These are phyloP conservation scores for Aristolochia californica DNA, from an alignment of 164 flowering plant species.

Conservation along the genomic window DNA sequence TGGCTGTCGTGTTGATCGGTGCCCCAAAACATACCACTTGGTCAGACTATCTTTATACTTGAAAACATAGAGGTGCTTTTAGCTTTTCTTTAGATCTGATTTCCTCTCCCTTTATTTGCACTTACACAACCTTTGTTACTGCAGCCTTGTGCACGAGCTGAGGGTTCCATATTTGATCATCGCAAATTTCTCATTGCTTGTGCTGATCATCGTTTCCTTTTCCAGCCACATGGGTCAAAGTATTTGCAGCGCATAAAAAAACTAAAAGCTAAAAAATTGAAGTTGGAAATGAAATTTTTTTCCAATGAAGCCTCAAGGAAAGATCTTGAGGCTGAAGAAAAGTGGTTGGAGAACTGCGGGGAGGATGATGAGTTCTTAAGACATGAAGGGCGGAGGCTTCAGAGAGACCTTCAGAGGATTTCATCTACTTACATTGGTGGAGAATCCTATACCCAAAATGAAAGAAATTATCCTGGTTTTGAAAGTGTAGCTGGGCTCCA, in stretches of 20 bases:
- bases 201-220: slow-evolving; percentile 70
- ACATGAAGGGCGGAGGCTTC: slow-evolving; percentile 94
- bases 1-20: slow-evolving; percentile 97
- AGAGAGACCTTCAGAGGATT: slow-evolving; percentile 83
- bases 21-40: slow-evolving; percentile 96
- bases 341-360: slow-evolving; percentile 96
- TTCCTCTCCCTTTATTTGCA: slow-evolving; percentile 4
- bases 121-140: slow-evolving; percentile 10
- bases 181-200: slow-evolving; percentile 96
- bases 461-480: slow-evolving; percentile 63
- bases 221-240: slow-evolving; percentile 66
- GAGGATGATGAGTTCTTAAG: slow-evolving; percentile 97
- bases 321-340: slow-evolving; percentile 92
- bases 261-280: slow-evolving; percentile 73
- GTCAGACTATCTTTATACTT: slow-evolving; percentile 12
- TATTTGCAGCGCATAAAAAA: slow-evolving; percentile 39
- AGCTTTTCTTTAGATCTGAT: not conserved
- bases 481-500: slow-evolving; percentile 98
- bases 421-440: slow-evolving; percentile 94
- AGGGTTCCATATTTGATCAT: slow-evolving; percentile 86
- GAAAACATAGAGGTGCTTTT: not conserved
- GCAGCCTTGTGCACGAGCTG: slow-evolving; percentile 96
- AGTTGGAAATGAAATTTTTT: slow-evolving; percentile 56
- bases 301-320: slow-evolving; percentile 75
- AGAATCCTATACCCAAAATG: slow-evolving; percentile 28